Percentiles rank a stretch among this genome's conserved stretches.
Conservation (phyloP, 2,329 filamentous ascomycete species). For the Colletotrichum incanum region DNA sequence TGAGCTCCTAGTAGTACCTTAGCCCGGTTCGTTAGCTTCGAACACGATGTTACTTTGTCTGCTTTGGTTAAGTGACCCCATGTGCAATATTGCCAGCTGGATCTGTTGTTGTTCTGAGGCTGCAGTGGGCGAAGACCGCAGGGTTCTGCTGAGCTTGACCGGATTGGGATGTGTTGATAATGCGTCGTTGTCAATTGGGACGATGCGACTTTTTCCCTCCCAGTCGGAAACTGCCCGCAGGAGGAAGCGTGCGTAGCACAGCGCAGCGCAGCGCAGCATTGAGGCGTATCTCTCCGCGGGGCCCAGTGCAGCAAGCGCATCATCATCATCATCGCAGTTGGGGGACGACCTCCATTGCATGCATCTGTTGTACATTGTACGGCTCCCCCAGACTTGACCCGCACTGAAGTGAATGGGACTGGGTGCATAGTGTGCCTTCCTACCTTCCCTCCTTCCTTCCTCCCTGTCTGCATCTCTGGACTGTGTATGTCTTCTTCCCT, state of each 20-base stretch:
- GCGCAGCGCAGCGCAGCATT: not conserved
- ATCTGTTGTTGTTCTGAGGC: slow-evolving; percentile 1
- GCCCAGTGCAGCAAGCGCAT: slow-evolving; percentile 10
- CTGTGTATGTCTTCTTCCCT: not conserved
- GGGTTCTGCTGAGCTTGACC: not conserved
- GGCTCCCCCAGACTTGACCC: not conserved
- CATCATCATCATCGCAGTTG: not conserved
- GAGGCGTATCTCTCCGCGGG: not conserved
- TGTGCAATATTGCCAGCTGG: slow-evolving; percentile 5
- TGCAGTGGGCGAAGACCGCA: not conserved
- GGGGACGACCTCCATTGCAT: too few relatives aligned
- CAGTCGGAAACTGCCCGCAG: not conserved
- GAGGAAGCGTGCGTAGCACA: not conserved
- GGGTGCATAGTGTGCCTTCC: not conserved
- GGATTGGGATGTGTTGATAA: slow-evolving; percentile 21
- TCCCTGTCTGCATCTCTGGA: not conserved
- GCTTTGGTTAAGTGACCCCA: not conserved
- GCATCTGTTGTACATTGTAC: not conserved
- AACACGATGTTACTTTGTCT: slow-evolving; percentile 3
- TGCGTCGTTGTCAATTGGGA: slow-evolving; percentile 9
- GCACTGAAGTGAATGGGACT: not conserved
- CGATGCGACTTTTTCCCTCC: not conserved
- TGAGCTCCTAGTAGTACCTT: slow-evolving; percentile 15
- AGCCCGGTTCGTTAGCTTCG: not conserved
- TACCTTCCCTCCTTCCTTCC: not conserved